Percentiles rank a stretch among this genome's conserved stretches.
phyloP scores from a whole-genome alignment of 805 yeast species.

The Hanseniaspora jakobsenii region DNA sequence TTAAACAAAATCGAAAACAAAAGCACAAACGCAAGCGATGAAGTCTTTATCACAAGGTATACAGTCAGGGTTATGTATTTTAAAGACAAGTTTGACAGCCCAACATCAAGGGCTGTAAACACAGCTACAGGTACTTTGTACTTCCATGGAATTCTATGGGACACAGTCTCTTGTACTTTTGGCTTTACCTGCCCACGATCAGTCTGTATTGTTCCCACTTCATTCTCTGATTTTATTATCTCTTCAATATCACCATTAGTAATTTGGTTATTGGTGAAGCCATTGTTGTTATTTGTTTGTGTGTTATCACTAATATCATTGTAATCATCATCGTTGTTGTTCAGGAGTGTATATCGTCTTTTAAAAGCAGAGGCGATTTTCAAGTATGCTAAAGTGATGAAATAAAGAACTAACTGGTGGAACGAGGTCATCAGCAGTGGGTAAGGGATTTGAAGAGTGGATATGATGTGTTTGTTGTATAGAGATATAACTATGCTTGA shows the following conservation, averaged over 20 bases:
- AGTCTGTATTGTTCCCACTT: no score
- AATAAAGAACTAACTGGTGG: slow-evolving; percentile 60
- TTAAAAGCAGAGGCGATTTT: slow-evolving; percentile 14
- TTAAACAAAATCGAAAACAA: slow-evolving; percentile 74
- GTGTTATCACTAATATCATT: no score
- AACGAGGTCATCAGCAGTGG: slow-evolving; percentile 76
- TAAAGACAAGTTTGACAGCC: slow-evolving; percentile 77
- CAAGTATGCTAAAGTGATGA: slow-evolving; percentile 39
- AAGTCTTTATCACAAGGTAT: slow-evolving; percentile 87
- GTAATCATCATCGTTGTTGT: no score
- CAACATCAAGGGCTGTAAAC: slow-evolving; percentile 88
- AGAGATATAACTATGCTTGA: slow-evolving; percentile 59
- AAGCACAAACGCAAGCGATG: slow-evolving; percentile 76
- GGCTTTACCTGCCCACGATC: no score
- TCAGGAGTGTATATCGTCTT: no score
- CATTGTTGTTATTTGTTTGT: no score
- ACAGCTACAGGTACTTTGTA: slow-evolving; percentile 72
- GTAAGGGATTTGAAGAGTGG: slow-evolving; percentile 62
- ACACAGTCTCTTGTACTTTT: no score
- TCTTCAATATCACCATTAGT: no score
- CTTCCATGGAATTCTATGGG: slow-evolving; percentile 18
- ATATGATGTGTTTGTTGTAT: slow-evolving; percentile 65
- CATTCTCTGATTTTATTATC: no score
- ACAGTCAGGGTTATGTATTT: slow-evolving; percentile 66
- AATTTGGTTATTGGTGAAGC: no score